Base-by-base conservation (phyloP, 1,139 yeast genomes). In the Debaryomyces sp. region DNA sequence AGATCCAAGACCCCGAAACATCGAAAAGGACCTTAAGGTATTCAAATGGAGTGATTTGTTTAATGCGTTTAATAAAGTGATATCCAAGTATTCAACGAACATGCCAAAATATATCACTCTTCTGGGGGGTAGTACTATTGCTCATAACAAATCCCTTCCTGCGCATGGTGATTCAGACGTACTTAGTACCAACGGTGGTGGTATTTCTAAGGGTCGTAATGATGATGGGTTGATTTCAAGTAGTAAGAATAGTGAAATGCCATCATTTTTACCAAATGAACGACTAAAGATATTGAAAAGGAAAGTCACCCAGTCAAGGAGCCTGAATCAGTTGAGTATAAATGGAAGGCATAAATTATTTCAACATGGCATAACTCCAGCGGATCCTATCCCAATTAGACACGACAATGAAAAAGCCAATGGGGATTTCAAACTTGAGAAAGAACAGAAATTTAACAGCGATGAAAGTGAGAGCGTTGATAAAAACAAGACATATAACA, bases 1-100 rank as follows among this genome's bases (percentile, higher is more conserved):
- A 33, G 77, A 77, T 46, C 91, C 92, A 2, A 74, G 85, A 54
- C 91, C 91, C 4, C 68, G 91, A 37, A 85, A 84, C 58, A 86
- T 86, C 48, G 90, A 84, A 58, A 86, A 86, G 61, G 89, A 85
- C 60, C 81, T 85, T 52, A 85, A 85, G 60, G 90, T 85, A 4
- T 82, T 85, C 57, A 72, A 73, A 33, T 85, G 91, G 91, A 58
- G 67, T 21, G 75, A 77, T 47, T 66, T 85, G 33, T 75, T 71
- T 35, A 71, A 67, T 38, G 91, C 91, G 0, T 62, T 85, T 45
- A 67, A 71, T 37, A 85, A 82, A 58, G 87, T 85, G n/a, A 72
- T 84, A 43, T 73, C 84, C 40, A 85, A 85, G 62, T 86, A 85
- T 59, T 69, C 76, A n/a, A 27, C 45, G 6, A 39, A 40, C n/a